Percentiles rank a stretch among this genome's conserved stretches.
phyloP scores from a whole-genome alignment of 805 yeast species.

The Priceomyces castillae region DNA sequence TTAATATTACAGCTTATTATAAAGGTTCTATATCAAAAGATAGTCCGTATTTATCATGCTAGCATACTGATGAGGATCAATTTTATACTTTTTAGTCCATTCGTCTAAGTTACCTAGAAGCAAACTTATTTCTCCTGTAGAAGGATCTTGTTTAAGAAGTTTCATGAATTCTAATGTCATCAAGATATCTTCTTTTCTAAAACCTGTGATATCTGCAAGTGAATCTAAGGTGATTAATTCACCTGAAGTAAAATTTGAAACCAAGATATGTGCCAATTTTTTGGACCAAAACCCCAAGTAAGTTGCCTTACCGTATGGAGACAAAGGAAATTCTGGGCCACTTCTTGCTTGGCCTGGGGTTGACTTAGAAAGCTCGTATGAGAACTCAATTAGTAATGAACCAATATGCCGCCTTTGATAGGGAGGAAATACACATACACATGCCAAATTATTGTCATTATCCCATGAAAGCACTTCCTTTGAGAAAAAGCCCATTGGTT shows the following conservation, averaged over 20 bases:
- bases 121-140: conserved; percentile 12
- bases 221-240: conserved; percentile 42
- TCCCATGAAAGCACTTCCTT: conserved; percentile 80
- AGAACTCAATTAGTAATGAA: conserved; percentile 74
- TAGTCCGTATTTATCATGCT: conserved; percentile 29
- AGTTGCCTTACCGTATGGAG: conserved; percentile 73
- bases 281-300: conserved; percentile 77
- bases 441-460: conserved; percentile 76
- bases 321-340: conserved; percentile 91
- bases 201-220: conserved; percentile 57
- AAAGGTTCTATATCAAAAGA: conserved; percentile 16
- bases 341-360: conserved; percentile 60
- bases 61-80: conserved; percentile 24
- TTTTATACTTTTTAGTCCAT: conserved; percentile 29
- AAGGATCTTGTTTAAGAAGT: conserved; percentile 14
- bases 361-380: conserved; percentile 64
- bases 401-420: conserved; percentile 81
- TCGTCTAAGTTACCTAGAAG: conserved; percentile 18
- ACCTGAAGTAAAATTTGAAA: conserved; percentile 7
- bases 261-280: conserved; percentile 22
- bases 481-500: conserved; percentile 90
- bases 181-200: conserved; percentile 59
- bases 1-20: neutral
- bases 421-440: conserved; percentile 89
- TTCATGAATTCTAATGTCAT: conserved; percentile 58